A percentile compares a stretch with the other conserved stretches of the same genome.
Conservation (phyloP, 805 yeast genomes). For the Candida sithepensis region DNA sequence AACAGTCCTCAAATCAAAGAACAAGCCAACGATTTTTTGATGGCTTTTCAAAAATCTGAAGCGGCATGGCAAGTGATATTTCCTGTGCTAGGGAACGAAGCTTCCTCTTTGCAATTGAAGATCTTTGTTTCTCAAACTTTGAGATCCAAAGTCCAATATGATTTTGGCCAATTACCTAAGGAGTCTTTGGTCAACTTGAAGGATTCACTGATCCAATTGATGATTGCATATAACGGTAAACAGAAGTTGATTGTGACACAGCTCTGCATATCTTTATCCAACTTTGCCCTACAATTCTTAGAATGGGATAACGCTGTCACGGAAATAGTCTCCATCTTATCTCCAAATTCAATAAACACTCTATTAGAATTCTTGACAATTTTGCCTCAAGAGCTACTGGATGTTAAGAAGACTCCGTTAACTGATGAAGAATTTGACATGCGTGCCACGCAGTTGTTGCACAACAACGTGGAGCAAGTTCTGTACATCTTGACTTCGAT, state of each 20-base stretch:
- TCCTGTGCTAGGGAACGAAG: slow-evolving; percentile 40
- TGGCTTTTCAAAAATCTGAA: slow-evolving; percentile 76
- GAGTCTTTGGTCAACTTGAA: slow-evolving; percentile 60
- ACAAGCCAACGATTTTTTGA: slow-evolving; percentile 55
- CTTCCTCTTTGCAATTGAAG: slow-evolving; percentile 48
- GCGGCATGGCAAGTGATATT: slow-evolving; percentile 78
- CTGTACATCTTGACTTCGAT: slow-evolving; percentile 57
- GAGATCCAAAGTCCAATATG: slow-evolving; percentile 80
- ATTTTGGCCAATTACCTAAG: slow-evolving; percentile 70
- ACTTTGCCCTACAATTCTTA: slow-evolving; percentile 72
- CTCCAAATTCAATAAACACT: slow-evolving; percentile 39
- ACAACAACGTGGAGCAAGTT: slow-evolving; percentile 65
- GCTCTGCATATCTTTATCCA: slow-evolving; percentile 75
- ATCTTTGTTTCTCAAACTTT: slow-evolving; percentile 91
- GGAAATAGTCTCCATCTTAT: slow-evolving; percentile 57
- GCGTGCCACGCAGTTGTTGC: slow-evolving; percentile 62
- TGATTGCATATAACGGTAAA: slow-evolving; percentile 45
- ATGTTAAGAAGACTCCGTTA: slow-evolving; percentile 70
- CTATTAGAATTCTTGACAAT: slow-evolving; percentile 79
- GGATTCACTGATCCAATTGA: slow-evolving; percentile 57
- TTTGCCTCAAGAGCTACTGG: slow-evolving; percentile 86
- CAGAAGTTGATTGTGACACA: slow-evolving; percentile 73
- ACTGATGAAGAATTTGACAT: slow-evolving; percentile 74
- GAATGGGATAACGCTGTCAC: slow-evolving; percentile 69
- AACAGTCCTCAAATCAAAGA: slow-evolving; percentile 35